These are phyloP conservation scores for Apophysomyces elegans DNA, from an alignment of 371 early-diverging fungal genomes.

Conservation along the genomic window DNA sequence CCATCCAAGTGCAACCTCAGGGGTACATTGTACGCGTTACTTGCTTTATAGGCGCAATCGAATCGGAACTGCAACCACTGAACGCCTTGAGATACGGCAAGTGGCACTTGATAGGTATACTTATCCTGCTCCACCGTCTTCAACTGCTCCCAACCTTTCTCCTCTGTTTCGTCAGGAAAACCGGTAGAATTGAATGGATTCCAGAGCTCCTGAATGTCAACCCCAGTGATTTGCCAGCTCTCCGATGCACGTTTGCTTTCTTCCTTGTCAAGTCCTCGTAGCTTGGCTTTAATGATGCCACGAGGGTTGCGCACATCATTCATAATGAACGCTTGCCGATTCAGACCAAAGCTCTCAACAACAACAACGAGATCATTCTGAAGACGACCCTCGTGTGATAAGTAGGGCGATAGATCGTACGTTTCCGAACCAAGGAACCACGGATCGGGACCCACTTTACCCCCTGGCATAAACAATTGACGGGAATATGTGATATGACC, in stretches of 20 bases:
- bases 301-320: constrained; percentile 81
- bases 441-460: constrained; percentile 79
- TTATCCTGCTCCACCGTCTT: constrained; percentile 18
- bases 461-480: constrained; percentile 63
- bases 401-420: constrained; percentile 46
- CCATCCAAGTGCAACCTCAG: constrained; percentile 70
- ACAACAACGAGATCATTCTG: constrained; percentile 67
- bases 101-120: constrained; percentile 14
- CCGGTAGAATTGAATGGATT: constrained; percentile 71
- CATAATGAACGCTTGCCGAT: constrained; percentile 73
- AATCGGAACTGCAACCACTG: constrained; percentile 46
- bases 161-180: constrained; percentile 69
- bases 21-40: constrained; percentile 48
- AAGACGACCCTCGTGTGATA: constrained; percentile 28
- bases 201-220: constrained; percentile 64
- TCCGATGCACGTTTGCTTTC: constrained; percentile 25
- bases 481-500: constrained; percentile 81
- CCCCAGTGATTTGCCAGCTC: constrained; percentile 78
- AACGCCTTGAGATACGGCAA: constrained; percentile 32
- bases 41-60: constrained; percentile 32
- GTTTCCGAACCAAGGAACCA: constrained; percentile 53
- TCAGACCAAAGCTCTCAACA: constrained; percentile 81
- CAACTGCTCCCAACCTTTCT: constrained; percentile 31
- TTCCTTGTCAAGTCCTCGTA: constrained; percentile 43
- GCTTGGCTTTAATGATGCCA: constrained; percentile 68